Conservation (phyloP, 352 stramenopile species). For the Globisporangium canariense region DNA sequence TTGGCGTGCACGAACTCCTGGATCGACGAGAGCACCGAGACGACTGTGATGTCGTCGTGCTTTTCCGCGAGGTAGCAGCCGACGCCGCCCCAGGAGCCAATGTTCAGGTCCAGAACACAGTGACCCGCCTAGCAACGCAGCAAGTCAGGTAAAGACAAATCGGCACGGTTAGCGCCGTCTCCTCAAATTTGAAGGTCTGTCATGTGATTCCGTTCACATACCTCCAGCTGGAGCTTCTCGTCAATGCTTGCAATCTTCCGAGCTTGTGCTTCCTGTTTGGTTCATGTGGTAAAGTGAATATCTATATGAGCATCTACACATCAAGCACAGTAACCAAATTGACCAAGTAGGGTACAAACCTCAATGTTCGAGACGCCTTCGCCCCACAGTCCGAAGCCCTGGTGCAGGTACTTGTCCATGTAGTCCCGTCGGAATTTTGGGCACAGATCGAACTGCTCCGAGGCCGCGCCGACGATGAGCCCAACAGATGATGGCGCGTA, state of each 20-base stretch:
- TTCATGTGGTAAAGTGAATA: not conserved
- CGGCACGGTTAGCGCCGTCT: not conserved
- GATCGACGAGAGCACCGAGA: constrained; percentile 55
- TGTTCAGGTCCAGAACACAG: constrained; percentile 76
- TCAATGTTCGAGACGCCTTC: constrained; percentile 43
- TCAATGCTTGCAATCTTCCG: constrained; percentile 70
- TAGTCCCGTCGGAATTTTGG: constrained; percentile 65
- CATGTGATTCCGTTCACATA: constrained; percentile 13
- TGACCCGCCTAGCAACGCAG: constrained; percentile 38
- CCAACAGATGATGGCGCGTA: constrained; percentile 68
- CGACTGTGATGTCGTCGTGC: constrained; percentile 37
- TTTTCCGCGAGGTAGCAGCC: constrained; percentile 68
- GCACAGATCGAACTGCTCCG: constrained; percentile 74
- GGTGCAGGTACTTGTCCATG: constrained; percentile 76
- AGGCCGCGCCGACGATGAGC: constrained; percentile 59
- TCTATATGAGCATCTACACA: not conserved
- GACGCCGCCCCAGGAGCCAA: constrained; percentile 80
- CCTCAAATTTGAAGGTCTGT: not conserved
- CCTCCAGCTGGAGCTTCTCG: constrained; percentile 54
- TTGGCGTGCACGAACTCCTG: constrained; percentile 57
- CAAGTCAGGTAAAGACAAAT: not conserved
- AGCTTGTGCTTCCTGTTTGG: constrained; percentile 54
- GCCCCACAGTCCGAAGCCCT: constrained; percentile 77
- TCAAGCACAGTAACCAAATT: too few species aligned
- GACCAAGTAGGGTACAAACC: not conserved